Evolutionary conservation across 75 land plant species (phyloP).

Genomic region (Pinus tabuliformis): DNA sequence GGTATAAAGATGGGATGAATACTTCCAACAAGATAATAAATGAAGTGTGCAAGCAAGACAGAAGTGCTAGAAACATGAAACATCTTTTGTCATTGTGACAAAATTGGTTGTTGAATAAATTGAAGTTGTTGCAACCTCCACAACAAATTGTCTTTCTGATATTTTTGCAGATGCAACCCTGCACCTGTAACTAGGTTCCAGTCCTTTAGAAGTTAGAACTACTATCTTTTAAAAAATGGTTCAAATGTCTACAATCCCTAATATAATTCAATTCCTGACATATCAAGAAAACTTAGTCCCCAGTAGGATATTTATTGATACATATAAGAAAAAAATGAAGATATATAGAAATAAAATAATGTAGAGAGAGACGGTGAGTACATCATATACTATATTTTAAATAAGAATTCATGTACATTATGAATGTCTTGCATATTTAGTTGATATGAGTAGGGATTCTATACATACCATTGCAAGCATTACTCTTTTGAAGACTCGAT

Average conservation of each 20-base stretch:
- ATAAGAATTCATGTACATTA: no score
- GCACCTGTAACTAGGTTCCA: neutral
- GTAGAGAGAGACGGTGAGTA: no score
- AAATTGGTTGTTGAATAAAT: constrained; percentile 51
- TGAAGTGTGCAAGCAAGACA: no score
- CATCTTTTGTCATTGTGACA: neutral
- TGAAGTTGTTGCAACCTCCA: constrained; percentile 64
- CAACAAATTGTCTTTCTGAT: constrained; percentile 30
- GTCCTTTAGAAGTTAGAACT: neutral
- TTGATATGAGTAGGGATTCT: neutral
- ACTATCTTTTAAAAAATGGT: neutral
- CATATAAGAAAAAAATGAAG: no score
- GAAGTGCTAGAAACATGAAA: no score
- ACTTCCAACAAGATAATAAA: no score
- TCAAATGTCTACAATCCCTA: neutral
- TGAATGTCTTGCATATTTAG: neutral
- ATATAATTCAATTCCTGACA: no score
- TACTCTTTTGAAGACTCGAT: neutral
- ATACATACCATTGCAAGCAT: neutral
- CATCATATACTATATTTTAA: no score
- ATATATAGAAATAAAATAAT: no score
- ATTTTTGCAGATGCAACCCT: constrained; percentile 1
- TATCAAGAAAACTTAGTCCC: no score
- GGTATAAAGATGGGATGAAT: no score
- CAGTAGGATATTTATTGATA: no score